phyloP scores from a whole-genome alignment of 2,329 filamentous ascomycete species.

The Colletotrichum spinosum region DNA sequence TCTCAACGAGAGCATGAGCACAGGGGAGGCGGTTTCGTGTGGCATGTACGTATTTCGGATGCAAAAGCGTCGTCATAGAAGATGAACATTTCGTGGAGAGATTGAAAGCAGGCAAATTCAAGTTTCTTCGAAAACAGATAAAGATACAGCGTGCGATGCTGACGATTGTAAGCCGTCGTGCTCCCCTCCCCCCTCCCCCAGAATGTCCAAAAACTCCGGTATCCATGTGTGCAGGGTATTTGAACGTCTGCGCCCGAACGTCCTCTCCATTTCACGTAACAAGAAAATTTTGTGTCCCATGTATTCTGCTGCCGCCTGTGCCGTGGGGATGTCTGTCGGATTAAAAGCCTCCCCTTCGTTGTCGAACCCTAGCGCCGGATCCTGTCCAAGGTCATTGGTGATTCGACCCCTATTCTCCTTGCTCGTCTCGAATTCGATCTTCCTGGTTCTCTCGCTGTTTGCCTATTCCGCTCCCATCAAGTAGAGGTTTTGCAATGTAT shows the following conservation, averaged over 20 bases:
- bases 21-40: not conserved
- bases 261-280: slow-evolving; percentile 15
- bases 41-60: slow-evolving; percentile 18
- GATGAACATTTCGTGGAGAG: slow-evolving; percentile 19
- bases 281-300: slow-evolving; percentile 11
- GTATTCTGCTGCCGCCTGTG: slow-evolving; percentile 1
- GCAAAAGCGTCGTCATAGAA: slow-evolving; percentile 28
- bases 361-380: too few species aligned
- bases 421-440: too few species aligned
- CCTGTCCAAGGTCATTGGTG: too few species aligned
- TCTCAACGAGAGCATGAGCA: slow-evolving; percentile 4
- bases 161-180: slow-evolving; percentile 11
- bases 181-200: not conserved
- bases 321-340: not conserved
- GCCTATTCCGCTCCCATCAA: too few species aligned
- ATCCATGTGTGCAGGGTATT: slow-evolving; percentile 36
- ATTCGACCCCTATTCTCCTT: too few species aligned
- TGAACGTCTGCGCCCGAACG: slow-evolving; percentile 29
- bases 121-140: not conserved
- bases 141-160: slow-evolving; percentile 4
- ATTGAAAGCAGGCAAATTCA: slow-evolving; percentile 15
- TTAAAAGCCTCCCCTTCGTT: too few species aligned
- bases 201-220: slow-evolving; percentile 24
- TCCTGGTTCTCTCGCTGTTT: too few species aligned
- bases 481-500: too few species aligned